Evolutionary conservation across 495 filamentous ascomycete species (phyloP).

Genomic region (Lichina pygmaea): DNA sequence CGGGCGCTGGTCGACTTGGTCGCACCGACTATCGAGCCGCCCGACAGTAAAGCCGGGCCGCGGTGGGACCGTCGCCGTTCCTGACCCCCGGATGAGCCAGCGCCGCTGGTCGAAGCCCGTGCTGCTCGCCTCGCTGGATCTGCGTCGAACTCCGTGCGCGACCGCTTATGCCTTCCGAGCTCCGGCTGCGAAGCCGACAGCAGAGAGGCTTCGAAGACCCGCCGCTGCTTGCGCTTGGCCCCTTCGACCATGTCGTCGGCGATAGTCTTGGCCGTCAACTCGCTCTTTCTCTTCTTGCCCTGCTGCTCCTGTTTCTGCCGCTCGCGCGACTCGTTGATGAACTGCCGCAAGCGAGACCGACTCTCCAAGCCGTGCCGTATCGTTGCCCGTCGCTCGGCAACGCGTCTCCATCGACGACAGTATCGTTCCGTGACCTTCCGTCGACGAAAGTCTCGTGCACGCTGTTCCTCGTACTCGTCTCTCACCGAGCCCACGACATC

Average conservation of each 20-base stretch:
- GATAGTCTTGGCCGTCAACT: background rate
- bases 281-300: background rate
- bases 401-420: constrained; percentile 3
- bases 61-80: background rate
- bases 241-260: background rate
- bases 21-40: background rate
- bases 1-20: background rate
- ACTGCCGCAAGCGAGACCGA: background rate
- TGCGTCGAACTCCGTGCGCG: background rate
- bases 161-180: background rate
- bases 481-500: background rate
- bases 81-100: background rate
- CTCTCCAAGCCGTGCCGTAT: background rate
- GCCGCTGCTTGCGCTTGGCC: background rate
- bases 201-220: background rate
- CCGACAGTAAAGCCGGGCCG: background rate
- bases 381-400: background rate
- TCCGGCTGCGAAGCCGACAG: background rate
- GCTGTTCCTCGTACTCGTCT: background rate
- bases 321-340: background rate
- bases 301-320: background rate
- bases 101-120: background rate
- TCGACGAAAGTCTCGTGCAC: constrained; percentile 1
- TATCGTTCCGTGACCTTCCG: constrained; percentile 1
- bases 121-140: background rate